Base-by-base conservation (phyloP, 1,284 basidiomycete species). In the Thecaphora frezii region DNA sequence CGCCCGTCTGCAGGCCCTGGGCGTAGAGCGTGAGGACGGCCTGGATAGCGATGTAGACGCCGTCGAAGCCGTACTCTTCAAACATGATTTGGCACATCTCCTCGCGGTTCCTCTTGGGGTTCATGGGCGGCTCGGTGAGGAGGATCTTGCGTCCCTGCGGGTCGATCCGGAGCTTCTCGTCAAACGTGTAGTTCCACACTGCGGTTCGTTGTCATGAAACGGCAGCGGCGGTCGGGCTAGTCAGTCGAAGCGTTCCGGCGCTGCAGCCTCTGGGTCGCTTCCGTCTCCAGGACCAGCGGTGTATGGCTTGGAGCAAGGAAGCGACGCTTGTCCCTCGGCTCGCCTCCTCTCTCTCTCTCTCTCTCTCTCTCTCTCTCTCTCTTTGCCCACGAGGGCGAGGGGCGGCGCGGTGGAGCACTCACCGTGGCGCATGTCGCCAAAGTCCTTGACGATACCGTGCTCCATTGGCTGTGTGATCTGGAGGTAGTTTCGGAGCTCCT, bases 41-140 rank as follows among this genome's bases (percentile, higher is more conserved):
- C 83, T 99, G 96, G 69, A 99, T 97, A 22, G 94, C 94, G 1
- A 99, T 88, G 79, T 98, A 98, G 55, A 98, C 91, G 0, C 92
- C 91, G 22, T 88, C 88, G 76, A 98, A 97, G 5, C 91, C 91
- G 80, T 97, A 99, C 73, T 96, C 90, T 82, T 99, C 96, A 79
- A 98, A 97, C 94, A 99, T 98, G 78, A 97, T 91, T 81, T 98
- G 88, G 59, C 87, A 89, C 93, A 98, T 97, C 78, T 86, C 84
- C 81, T 93, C 88, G 72, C 96, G 83, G 81, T 98, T 98, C 66
- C 82, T 87, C 78, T 89, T 91, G 4, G 96, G 96, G 82, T 98
- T 98, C 94, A 98, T 97, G 40, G 94, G 96, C n/a, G 96, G 96
- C 80, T 99, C 96, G 1, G 96, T 98, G 70, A 99, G 84, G 54